Conservation (phyloP, 106 monocot species). For the Dioscorea alata region DNA sequence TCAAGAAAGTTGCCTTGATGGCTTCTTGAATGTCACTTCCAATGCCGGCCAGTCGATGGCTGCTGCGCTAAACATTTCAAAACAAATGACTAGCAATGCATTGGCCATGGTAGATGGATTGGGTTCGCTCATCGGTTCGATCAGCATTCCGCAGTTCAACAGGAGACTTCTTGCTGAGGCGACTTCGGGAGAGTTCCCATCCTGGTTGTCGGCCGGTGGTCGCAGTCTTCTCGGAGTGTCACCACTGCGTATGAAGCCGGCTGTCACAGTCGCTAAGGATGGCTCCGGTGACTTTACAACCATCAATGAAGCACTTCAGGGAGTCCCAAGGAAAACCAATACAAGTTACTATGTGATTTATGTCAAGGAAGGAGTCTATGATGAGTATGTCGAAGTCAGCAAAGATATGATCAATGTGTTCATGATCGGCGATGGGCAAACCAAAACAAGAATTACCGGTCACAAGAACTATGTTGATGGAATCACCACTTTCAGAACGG, state of each 20-base stretch:
- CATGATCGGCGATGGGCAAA: conserved; percentile 36
- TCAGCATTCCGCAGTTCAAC: conserved; percentile 22
- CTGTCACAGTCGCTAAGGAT: conserved; percentile 45
- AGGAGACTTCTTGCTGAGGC: conserved; percentile 27
- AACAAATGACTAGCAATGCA: conserved; percentile 39
- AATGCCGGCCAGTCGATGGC: conserved; percentile 35
- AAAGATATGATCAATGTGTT: conserved; percentile 18
- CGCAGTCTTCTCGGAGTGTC: conserved; percentile 15
- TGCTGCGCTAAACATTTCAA: conserved; percentile 34
- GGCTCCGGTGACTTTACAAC: conserved; percentile 41
- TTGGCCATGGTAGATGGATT: conserved; percentile 49
- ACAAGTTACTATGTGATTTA: conserved; percentile 32
- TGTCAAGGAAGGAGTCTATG: conserved; percentile 35
- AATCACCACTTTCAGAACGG: conserved; percentile 25
- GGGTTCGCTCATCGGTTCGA: conserved; percentile 10
- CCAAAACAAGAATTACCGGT: conserved; percentile 35
- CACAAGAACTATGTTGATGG: conserved; percentile 33
- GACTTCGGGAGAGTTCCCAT: conserved; percentile 2
- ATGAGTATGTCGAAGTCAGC: conserved; percentile 14
- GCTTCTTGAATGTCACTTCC: conserved; percentile 46
- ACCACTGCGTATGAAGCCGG: conserved; percentile 11
- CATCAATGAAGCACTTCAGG: conserved; percentile 23
- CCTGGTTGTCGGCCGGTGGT: conserved; percentile 17
- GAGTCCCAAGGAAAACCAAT: conserved; percentile 18
- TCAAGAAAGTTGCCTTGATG: conserved; percentile 63